phyloP scores from a whole-genome alignment of 352 stramenopile genomes.

The Pythium chondricola region DNA sequence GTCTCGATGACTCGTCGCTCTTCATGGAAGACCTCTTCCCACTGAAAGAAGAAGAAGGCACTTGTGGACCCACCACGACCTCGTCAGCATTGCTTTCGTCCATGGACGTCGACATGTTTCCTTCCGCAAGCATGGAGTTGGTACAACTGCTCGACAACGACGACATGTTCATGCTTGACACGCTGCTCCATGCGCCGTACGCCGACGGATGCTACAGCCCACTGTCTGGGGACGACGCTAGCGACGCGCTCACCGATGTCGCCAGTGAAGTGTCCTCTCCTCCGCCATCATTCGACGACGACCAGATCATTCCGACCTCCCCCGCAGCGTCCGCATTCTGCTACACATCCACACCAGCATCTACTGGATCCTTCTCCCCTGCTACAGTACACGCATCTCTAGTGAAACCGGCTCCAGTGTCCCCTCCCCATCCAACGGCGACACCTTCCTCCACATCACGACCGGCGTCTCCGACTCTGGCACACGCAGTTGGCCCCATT shows the following conservation, averaged over 20 bases:
- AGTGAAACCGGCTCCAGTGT: slow-evolving; percentile 16
- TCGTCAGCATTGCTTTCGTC: slow-evolving; percentile 4
- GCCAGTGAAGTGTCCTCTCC: slow-evolving; percentile 45
- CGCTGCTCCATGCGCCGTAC: slow-evolving; percentile 7
- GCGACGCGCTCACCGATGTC: slow-evolving; percentile 28
- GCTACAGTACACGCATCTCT: too few relatives aligned
- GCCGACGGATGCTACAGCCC: slow-evolving; percentile 24
- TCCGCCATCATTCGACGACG: slow-evolving; percentile 23
- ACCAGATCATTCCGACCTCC: slow-evolving; percentile 12
- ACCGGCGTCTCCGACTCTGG: too few relatives aligned
- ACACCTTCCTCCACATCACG: background rate
- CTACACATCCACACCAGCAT: background rate
- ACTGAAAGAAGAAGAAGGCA: slow-evolving; percentile 27
- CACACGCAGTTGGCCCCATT: background rate
- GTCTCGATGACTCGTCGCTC: slow-evolving; percentile 13
- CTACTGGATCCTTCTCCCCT: too few relatives aligned
- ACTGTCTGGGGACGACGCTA: slow-evolving; percentile 37
- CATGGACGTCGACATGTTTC: slow-evolving; percentile 16
- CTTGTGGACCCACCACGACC: slow-evolving; percentile 21
- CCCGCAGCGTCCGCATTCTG: slow-evolving; percentile 19
- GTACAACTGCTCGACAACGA: slow-evolving; percentile 44
- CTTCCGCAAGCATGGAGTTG: slow-evolving; percentile 12
- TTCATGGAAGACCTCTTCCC: slow-evolving; percentile 51
- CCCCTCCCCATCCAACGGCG: background rate
- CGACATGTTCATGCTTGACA: slow-evolving; percentile 17